phyloP scores from a whole-genome alignment of 2,329 filamentous ascomycete species.

The Endoconidiophora polonica region DNA sequence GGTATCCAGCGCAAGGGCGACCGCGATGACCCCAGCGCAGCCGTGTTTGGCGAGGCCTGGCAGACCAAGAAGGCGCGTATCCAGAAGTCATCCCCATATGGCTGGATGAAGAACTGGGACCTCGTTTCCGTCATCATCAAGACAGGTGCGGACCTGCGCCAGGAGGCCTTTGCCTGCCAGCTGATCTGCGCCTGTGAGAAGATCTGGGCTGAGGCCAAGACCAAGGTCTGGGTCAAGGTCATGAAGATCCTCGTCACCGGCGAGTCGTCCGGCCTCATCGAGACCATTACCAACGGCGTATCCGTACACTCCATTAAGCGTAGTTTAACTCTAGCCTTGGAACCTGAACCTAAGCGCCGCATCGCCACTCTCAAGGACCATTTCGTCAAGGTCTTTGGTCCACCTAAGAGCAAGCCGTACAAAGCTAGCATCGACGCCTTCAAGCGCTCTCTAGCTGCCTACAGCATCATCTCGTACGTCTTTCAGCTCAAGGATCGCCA shows the following conservation, averaged over 20 bases:
- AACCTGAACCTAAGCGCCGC: conserved; percentile 34
- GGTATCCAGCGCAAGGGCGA: conserved; percentile 68
- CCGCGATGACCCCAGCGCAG: conserved; percentile 69
- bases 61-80: conserved; percentile 71
- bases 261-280: conserved; percentile 68
- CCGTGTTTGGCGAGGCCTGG: conserved; percentile 78
- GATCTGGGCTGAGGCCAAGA: conserved; percentile 60
- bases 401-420: conserved; percentile 51
- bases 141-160: conserved; percentile 65
- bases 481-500: conserved; percentile 74
- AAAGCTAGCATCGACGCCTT: conserved; percentile 61
- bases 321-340: conserved; percentile 55
- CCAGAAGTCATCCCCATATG: conserved; percentile 66
- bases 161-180: conserved; percentile 77
- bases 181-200: conserved; percentile 66
- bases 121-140: conserved; percentile 77
- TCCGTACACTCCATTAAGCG: conserved; percentile 76
- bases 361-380: conserved; percentile 71
- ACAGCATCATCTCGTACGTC: conserved; percentile 71
- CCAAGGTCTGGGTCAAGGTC: conserved; percentile 73
- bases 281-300: conserved; percentile 77
- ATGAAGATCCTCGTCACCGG: conserved; percentile 80
- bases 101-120: conserved; percentile 84
- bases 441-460: conserved; percentile 65
- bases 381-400: conserved; percentile 64